These are phyloP conservation scores for Cyclotella sp. DNA, from an alignment of 108 stramenopile genomes.

Conservation along the genomic window DNA sequence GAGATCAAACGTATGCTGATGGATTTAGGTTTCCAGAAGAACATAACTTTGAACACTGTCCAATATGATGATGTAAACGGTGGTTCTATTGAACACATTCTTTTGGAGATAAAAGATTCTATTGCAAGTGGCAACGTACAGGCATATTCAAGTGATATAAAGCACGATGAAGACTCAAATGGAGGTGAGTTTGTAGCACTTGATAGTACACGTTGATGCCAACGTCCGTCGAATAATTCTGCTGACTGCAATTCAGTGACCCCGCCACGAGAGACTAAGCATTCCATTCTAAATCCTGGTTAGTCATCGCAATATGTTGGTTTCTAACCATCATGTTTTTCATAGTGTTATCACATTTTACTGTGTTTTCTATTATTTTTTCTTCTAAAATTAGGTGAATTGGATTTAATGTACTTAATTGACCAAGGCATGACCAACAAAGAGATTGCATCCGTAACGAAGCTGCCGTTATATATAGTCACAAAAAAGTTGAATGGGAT, in stretches of 20 bases:
- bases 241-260: not conserved
- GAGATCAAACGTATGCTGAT: slow-evolving; percentile 63
- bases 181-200: not conserved
- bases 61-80: not conserved
- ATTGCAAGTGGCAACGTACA: slow-evolving; percentile 8
- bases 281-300: not conserved
- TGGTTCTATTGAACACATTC: slow-evolving; percentile 23
- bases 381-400: slow-evolving; percentile 45
- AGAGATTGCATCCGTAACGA: slow-evolving; percentile 66
- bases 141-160: slow-evolving; percentile 11
- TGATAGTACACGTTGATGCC: not conserved
- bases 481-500: slow-evolving; percentile 67
- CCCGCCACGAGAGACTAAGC: not conserved
- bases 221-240: no score
- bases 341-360: not conserved
- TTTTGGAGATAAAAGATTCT: slow-evolving; percentile 34
- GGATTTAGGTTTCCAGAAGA: slow-evolving; percentile 36
- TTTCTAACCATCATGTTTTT: not conserved
- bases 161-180: not conserved
- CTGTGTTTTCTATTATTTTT: no score
- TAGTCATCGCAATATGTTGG: not conserved
- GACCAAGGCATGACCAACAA: slow-evolving; percentile 67
- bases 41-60: not conserved
- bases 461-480: slow-evolving; percentile 49
- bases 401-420: slow-evolving; percentile 60